A percentile compares a stretch with the other conserved stretches of the same genome.
Evolutionary conservation across 371 early-diverging fungal genomes (phyloP).

Genomic region (Mortierella sp.): DNA sequence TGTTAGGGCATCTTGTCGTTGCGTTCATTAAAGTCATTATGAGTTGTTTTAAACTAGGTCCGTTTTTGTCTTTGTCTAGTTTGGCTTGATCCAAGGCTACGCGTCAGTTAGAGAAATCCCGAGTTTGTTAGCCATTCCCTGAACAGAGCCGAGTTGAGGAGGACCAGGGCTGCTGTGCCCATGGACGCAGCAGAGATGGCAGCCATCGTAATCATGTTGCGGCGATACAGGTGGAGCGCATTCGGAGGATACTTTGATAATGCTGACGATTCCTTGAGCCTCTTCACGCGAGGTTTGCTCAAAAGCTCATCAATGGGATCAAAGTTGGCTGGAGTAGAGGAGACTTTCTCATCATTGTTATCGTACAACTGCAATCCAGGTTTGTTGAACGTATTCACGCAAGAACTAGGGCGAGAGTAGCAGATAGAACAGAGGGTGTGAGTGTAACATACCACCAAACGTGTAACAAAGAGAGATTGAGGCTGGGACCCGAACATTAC

Average conservation of each 20-base stretch:
- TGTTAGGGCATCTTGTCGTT: neutral
- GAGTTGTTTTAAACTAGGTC: neutral
- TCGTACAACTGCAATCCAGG: conserved; percentile 22
- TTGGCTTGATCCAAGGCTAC: neutral
- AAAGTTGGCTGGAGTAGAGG: conserved; percentile 24
- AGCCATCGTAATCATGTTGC: conserved; percentile 48
- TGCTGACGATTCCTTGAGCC: conserved; percentile 18
- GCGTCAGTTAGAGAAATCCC: conserved; percentile 14
- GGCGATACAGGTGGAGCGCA: conserved; percentile 19
- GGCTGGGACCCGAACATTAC: conserved; percentile 16
- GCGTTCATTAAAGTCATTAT: conserved; percentile 1
- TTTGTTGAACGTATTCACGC: conserved; percentile 42
- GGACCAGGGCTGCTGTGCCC: conserved; percentile 54
- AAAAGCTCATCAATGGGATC: conserved; percentile 31
- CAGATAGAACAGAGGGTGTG: neutral
- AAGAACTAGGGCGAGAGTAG: conserved; percentile 7
- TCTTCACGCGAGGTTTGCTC: conserved; percentile 39
- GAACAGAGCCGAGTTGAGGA: conserved; percentile 52
- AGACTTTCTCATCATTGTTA: conserved; percentile 19
- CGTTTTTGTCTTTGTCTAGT: conserved; percentile 3
- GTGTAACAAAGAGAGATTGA: neutral
- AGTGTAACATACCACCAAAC: neutral
- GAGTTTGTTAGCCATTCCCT: conserved; percentile 38
- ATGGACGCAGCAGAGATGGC: conserved; percentile 57
- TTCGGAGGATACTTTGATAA: conserved; percentile 21